Conservation (phyloP, 441 rosid genomes). For the Macaranga tanarius region DNA sequence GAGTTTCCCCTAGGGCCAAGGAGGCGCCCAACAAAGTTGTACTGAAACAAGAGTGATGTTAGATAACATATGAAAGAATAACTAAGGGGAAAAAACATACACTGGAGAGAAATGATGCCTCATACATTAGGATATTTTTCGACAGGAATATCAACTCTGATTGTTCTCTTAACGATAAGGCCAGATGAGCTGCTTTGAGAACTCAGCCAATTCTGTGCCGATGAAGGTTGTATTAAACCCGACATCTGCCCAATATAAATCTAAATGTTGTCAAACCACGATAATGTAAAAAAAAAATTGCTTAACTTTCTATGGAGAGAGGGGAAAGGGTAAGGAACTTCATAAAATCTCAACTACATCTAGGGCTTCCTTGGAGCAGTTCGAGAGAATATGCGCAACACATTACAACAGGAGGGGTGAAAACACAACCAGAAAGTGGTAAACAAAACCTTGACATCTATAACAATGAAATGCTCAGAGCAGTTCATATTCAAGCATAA, state of each 20-base stretch:
- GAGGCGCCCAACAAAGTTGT: conserved; percentile 97
- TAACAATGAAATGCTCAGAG: conserved; percentile 14
- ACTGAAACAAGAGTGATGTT: conserved; percentile 49
- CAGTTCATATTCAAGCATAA: conserved; percentile 11
- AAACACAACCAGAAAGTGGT: conserved; percentile 9
- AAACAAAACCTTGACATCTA: conserved; percentile 17
- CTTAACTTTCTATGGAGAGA: not conserved
- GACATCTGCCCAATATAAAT: conserved; percentile 59
- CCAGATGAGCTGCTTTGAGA: conserved; percentile 83
- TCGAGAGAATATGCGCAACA: conserved; percentile 2
- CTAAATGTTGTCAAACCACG: conserved; percentile 25
- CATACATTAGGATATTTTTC: conserved; percentile 83
- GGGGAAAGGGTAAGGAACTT: conserved; percentile 1
- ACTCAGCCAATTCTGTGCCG: conserved; percentile 75
- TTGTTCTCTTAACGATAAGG: conserved; percentile 80
- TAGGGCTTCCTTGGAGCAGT: conserved; percentile 8
- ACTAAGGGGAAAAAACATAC: not conserved
- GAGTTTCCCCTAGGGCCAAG: conserved; percentile 99
- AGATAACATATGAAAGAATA: conserved; percentile 16
- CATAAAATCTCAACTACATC: conserved; percentile 6
- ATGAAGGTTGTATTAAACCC: conserved; percentile 58
- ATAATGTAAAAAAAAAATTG: not conserved
- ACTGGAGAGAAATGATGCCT: conserved; percentile 17
- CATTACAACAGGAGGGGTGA: conserved; percentile 1
- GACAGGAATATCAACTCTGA: conserved; percentile 93